Percentiles rank a stretch among this genome's conserved stretches.
Evolutionary conservation across 441 rosid species (phyloP).

Genomic region (Pelargonium fulgidum): DNA sequence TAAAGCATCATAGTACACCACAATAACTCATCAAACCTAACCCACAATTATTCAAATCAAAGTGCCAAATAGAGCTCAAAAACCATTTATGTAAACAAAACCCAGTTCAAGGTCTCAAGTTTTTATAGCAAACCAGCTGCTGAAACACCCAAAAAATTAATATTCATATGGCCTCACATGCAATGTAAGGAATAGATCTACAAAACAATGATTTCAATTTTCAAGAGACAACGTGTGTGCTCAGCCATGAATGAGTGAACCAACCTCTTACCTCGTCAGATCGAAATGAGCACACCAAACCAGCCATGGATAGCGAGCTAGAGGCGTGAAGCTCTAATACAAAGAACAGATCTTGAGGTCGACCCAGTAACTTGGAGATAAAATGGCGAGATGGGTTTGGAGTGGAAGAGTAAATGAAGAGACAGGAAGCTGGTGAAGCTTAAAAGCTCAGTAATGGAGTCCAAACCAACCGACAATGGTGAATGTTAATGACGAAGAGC

Average conservation of each 20-base stretch:
- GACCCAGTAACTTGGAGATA: neutral
- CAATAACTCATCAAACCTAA: slow-evolving; percentile 2
- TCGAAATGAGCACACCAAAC: neutral
- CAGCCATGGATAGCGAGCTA: neutral
- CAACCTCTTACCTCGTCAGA: neutral
- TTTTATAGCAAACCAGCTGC: neutral
- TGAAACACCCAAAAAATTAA: neutral
- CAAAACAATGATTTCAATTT: neutral
- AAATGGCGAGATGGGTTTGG: slow-evolving; percentile 22
- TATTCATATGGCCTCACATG: neutral
- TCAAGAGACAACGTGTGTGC: neutral
- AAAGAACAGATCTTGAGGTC: neutral
- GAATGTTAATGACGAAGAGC: slow-evolving; percentile 28
- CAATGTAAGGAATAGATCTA: neutral
- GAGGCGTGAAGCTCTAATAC: neutral
- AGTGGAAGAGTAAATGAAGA: slow-evolving; percentile 28
- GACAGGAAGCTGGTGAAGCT: slow-evolving; percentile 23
- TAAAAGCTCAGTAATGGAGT: slow-evolving; percentile 6
- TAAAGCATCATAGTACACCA: neutral
- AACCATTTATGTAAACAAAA: neutral
- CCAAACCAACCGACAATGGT: slow-evolving; percentile 27
- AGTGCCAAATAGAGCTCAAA: neutral
- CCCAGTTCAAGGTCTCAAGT: neutral
- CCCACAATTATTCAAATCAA: neutral
- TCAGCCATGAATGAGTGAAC: neutral